Conservation (phyloP, 371 early-diverging fungal species). For the Actinomucor elegans region DNA sequence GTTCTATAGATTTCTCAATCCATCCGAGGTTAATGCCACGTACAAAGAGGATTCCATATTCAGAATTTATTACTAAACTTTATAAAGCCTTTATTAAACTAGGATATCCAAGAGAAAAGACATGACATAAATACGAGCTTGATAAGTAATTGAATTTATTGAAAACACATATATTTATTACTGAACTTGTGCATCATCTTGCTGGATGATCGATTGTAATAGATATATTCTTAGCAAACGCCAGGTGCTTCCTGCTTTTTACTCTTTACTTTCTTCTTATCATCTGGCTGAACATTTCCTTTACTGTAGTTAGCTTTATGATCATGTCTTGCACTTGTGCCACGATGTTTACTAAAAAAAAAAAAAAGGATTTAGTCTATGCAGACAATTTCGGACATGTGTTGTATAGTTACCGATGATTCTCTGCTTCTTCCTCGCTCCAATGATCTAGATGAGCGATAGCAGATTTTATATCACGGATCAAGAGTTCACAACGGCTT, state of each 20-base stretch:
- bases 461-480: constrained; percentile 26
- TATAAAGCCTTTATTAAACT: too few species aligned
- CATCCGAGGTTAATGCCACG: too few species aligned
- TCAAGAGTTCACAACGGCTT: constrained; percentile 28
- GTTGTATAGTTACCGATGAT: constrained; percentile 12
- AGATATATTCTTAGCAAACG: constrained; percentile 1
- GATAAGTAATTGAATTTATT: too few species aligned
- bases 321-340: constrained; percentile 9
- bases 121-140: too few species aligned
- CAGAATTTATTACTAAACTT: too few species aligned
- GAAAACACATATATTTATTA: too few species aligned
- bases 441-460: constrained; percentile 12
- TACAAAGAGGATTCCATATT: too few species aligned
- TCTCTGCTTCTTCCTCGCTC: constrained; percentile 8
- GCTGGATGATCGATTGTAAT: background rate
- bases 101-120: too few species aligned
- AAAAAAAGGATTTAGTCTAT: background rate
- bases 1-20: too few species aligned
- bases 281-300: background rate
- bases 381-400: background rate
- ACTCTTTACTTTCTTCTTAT: background rate
- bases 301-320: background rate
- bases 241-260: constrained; percentile 7
- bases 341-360: background rate
- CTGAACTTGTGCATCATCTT: too few species aligned